phyloP scores from a whole-genome alignment of 441 rosid species.

The Gossypium trilobum region DNA sequence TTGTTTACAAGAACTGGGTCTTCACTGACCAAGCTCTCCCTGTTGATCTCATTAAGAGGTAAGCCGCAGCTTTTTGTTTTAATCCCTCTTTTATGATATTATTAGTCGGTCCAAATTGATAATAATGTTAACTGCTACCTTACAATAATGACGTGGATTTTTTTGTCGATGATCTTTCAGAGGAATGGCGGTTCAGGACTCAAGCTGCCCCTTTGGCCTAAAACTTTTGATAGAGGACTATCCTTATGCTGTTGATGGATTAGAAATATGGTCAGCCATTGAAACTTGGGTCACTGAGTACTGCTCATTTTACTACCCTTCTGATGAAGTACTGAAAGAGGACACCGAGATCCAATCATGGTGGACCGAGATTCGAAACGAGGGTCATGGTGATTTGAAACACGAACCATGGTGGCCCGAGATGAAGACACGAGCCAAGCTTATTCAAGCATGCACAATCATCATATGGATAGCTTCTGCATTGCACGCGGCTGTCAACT shows the following conservation, averaged over 20 bases:
- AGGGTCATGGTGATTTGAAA: conserved; percentile 73
- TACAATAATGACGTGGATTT: too few species aligned
- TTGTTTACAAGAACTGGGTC: conserved; percentile 59
- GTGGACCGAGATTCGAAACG: conserved; percentile 60
- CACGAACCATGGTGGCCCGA: conserved; percentile 67
- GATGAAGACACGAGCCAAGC: conserved; percentile 47
- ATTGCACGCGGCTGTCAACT: conserved; percentile 83
- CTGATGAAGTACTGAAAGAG: conserved; percentile 39
- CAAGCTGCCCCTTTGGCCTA: conserved; percentile 37
- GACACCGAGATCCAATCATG: conserved; percentile 74
- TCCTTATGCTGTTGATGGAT: conserved; percentile 80
- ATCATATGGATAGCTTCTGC: conserved; percentile 87
- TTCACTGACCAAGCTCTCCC: conserved; percentile 82
- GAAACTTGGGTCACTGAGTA: conserved; percentile 68
- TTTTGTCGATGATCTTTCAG: conserved; percentile 24
- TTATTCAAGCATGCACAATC: conserved; percentile 56
- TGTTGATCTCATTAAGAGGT: conserved; percentile 65
- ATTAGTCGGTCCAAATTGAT: too few species aligned
- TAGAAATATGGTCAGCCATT: conserved; percentile 82
- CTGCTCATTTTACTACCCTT: conserved; percentile 55
- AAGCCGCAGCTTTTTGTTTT: neutral
- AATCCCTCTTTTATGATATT: too few species aligned
- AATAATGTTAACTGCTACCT: too few species aligned
- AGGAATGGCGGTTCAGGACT: conserved; percentile 62
- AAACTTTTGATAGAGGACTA: conserved; percentile 68